phyloP scores from a whole-genome alignment of 371 early-diverging fungal species.

The Mucor sp. region DNA sequence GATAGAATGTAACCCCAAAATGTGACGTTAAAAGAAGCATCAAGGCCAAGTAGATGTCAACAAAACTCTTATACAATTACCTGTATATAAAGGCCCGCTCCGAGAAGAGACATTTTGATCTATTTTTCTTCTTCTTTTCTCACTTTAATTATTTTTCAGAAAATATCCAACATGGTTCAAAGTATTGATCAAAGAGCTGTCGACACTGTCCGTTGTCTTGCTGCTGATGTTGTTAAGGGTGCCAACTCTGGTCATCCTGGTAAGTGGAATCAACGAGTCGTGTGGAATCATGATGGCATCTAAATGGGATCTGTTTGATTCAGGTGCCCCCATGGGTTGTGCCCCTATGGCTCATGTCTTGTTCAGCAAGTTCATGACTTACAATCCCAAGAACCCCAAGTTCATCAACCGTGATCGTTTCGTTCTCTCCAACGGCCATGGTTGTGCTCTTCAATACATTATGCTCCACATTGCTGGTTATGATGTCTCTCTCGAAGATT shows the following conservation, averaged over 20 bases:
- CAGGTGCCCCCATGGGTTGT: conserved; percentile 97
- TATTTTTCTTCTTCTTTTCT: neutral
- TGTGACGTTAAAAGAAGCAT: neutral
- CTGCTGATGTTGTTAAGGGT: conserved; percentile 94
- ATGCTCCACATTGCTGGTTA: conserved; percentile 90
- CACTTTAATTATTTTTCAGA: neutral
- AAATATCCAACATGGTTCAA: conserved; percentile 38
- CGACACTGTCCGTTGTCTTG: conserved; percentile 93
- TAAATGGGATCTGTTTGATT: neutral
- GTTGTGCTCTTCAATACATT: conserved; percentile 92
- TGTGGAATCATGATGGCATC: neutral
- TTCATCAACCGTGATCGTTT: conserved; percentile 97
- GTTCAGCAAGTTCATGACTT: conserved; percentile 83
- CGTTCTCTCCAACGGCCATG: conserved; percentile 98
- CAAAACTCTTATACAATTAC: neutral
- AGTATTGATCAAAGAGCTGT: conserved; percentile 71
- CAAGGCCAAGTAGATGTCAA: neutral
- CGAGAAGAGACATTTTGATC: neutral
- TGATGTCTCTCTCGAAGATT: conserved; percentile 87
- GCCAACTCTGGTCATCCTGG: conserved; percentile 99
- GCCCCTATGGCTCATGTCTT: conserved; percentile 97
- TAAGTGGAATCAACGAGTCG: conserved; percentile 16
- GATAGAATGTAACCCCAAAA: neutral
- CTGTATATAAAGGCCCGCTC: conserved; percentile 6
- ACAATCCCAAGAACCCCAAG: conserved; percentile 84